Evolutionary conservation across 2,329 filamentous ascomycete genomes (phyloP).

Genomic region (Fusarium algeriense): DNA sequence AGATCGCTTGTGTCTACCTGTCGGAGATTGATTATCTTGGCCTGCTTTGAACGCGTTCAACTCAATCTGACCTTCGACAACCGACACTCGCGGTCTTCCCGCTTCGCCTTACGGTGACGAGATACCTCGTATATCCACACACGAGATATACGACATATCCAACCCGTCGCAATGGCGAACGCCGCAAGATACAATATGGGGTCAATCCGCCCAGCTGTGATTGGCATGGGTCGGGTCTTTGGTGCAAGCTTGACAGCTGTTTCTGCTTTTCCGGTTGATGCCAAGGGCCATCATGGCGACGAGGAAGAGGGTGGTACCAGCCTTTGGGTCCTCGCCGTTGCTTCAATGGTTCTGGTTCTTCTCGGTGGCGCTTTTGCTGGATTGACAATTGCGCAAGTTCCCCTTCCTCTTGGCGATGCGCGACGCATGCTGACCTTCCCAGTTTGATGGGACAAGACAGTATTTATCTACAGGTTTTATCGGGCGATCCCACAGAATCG

Average conservation of each 20-base stretch:
- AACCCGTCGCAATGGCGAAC: conserved; percentile 44
- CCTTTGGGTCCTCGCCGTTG: conserved; percentile 83
- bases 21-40: conserved; percentile 21
- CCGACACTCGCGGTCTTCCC: conserved; percentile 9
- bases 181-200: conserved; percentile 56
- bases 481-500: conserved; percentile 83
- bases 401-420: conserved; percentile 29
- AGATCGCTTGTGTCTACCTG: conserved; percentile 16
- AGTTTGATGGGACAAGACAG: conserved; percentile 82
- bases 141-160: background rate
- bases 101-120: conserved; percentile 9
- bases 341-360: conserved; percentile 85
- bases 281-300: conserved; percentile 56
- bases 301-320: conserved; percentile 70
- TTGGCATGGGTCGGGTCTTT: conserved; percentile 65
- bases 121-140: background rate
- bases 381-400: conserved; percentile 83
- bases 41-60: conserved; percentile 19
- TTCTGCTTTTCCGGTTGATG: conserved; percentile 60
- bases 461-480: conserved; percentile 95
- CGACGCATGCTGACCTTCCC: conserved; percentile 35
- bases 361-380: conserved; percentile 94
- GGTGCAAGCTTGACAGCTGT: conserved; percentile 63
- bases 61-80: background rate
- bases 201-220: conserved; percentile 61